Base-by-base conservation (phyloP, 2,329 filamentous ascomycete species). In the Aspergillus calidoustus region DNA sequence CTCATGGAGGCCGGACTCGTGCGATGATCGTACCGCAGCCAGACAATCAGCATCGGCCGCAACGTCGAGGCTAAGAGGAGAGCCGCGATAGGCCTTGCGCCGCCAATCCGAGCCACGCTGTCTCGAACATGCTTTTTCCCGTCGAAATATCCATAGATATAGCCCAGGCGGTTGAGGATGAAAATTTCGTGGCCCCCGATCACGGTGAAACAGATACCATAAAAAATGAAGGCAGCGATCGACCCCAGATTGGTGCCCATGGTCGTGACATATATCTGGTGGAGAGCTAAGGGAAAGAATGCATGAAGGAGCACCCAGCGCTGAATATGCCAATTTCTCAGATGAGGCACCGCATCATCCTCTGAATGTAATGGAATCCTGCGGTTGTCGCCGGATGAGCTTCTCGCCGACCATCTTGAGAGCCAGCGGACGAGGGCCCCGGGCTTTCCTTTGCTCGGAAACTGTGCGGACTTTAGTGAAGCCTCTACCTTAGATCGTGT, bases 101-200 rank as follows among this genome's bases (percentile, higher is more conserved):
- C 76, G 9, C 74, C 76, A 1, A 73, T 68, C 53, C 81, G 78
- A 0, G 80, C 79, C 5, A 82, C 74, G 4, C 76, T 75, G 53
- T 82, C 79, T 13, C 80, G 76, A 19, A 70, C 74, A 62, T 81
- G 79, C 41, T 76, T 73, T 61, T 82, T 79, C 11, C 80, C 80
- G 60, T 82, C 80, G 1, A 82, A 71, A 57, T 78, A 81, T 6
- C 80, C 80, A 28, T 74, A 69, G 0, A 55, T 62, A 50, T 80
- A 77, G 1, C 76, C 79, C 0, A 81, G 61, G 4, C 71, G 70
- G 8, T 79, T 75, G 11, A 82, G 71, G 5, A 72, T 68, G 25
- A 75, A 72, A 3, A 80, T 63, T 54, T 81, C 72, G 47, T 75
- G 76, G 38, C 81, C 75, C 17, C 74, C 73, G 44, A 76, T 78